Percentiles rank a stretch among this genome's conserved stretches.
phyloP scores from a whole-genome alignment of 176 grass and related monocot genomes.

The Oryza meridionalis region DNA sequence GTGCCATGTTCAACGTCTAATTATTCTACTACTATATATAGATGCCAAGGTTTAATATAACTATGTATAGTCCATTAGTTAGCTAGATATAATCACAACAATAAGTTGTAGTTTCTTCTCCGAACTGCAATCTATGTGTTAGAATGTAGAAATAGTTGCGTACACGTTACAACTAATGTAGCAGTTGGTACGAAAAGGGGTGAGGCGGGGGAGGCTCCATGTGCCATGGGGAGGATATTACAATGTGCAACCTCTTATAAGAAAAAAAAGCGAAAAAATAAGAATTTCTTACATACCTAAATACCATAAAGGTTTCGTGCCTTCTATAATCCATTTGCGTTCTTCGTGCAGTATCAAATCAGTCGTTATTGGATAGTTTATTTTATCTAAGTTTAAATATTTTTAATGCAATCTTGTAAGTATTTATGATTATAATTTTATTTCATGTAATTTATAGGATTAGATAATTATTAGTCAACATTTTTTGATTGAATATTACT shows the following conservation, averaged over 20 bases:
- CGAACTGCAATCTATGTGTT: not conserved
- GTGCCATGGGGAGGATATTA: not conserved
- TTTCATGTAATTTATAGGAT: too few species aligned
- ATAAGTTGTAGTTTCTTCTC: not conserved
- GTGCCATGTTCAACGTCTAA: not conserved
- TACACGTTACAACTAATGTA: not conserved
- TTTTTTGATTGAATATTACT: too few species aligned
- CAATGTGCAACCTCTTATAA: not conserved
- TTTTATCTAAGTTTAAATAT: too few species aligned
- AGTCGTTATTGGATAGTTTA: too few species aligned
- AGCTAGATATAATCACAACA: not conserved
- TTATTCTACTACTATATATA: not conserved
- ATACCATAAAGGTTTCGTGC: too few species aligned
- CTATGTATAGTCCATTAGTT: not conserved
- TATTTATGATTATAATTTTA: too few species aligned
- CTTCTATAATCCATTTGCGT: too few species aligned
- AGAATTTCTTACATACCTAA: too few species aligned
- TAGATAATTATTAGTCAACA: too few species aligned
- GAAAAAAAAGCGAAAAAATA: not conserved
- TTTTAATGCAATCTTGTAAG: too few species aligned
- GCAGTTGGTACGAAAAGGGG: not conserved
- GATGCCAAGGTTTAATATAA: not conserved
- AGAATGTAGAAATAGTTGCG: not conserved
- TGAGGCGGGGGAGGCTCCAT: not conserved
- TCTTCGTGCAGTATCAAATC: too few species aligned